phyloP scores from a whole-genome alignment of 768 basidiomycete genomes.

The Pilatotrama ljubarskyi region DNA sequence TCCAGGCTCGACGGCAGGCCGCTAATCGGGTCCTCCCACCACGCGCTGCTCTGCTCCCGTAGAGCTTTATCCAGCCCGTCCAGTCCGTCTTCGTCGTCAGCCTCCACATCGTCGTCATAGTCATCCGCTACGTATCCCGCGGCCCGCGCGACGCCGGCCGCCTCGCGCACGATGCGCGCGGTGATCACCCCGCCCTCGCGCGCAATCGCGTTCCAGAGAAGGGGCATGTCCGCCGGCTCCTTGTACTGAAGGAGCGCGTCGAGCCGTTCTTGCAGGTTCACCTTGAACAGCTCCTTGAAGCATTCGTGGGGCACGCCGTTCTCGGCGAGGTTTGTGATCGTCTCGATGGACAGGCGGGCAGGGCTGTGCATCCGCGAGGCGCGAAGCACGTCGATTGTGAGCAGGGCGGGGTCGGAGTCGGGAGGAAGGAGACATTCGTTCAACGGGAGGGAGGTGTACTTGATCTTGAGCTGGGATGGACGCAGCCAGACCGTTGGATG shows the following conservation, averaged over 20 bases:
- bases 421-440: slow-evolving; percentile 12
- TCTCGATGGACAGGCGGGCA: slow-evolving; percentile 52
- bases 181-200: slow-evolving; percentile 25
- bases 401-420: slow-evolving; percentile 42
- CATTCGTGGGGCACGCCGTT: slow-evolving; percentile 51
- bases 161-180: slow-evolving; percentile 27
- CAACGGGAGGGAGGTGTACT: slow-evolving; percentile 33
- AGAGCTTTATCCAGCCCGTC: slow-evolving; percentile 18
- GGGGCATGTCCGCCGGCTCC: slow-evolving; percentile 16
- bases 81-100: slow-evolving; percentile 28
- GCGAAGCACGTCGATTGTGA: slow-evolving; percentile 56
- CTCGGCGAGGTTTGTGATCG: slow-evolving; percentile 62
- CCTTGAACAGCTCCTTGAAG: slow-evolving; percentile 33
- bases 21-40: slow-evolving; percentile 69
- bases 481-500: slow-evolving; percentile 31
- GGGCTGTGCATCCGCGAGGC: slow-evolving; percentile 48
- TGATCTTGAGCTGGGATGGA: slow-evolving; percentile 35
- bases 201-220: slow-evolving; percentile 28
- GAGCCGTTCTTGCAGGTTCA: slow-evolving; percentile 27
- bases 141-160: slow-evolving; percentile 29
- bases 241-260: slow-evolving; percentile 22
- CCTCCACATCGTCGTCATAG: slow-evolving; percentile 21
- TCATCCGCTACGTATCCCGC: slow-evolving; percentile 25
- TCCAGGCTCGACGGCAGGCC: slow-evolving; percentile 60
- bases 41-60: slow-evolving; percentile 52